These are phyloP conservation scores for Chlamydomonas incerta DNA, from an alignment of 139 green algal genomes.

Conservation along the genomic window DNA sequence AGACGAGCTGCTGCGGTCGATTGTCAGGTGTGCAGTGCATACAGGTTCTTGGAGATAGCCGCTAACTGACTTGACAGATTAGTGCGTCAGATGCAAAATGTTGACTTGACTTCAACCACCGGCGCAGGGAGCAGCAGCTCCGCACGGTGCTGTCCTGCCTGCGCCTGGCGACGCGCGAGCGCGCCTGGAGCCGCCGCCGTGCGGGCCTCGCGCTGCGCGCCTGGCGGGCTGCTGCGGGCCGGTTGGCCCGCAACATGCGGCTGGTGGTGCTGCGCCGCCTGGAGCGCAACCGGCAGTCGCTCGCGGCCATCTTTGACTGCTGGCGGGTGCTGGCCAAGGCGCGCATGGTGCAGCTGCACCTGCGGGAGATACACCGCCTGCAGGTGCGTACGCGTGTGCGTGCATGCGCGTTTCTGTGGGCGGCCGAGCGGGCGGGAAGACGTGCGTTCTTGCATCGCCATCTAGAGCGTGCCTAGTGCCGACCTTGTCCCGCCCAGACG, in stretches of 20 bases:
- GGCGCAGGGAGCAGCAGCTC: neutral
- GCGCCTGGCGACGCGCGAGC: slow-evolving; percentile 7
- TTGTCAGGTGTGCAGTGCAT: too few relatives aligned
- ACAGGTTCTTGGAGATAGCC: too few relatives aligned
- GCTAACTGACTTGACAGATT: too few relatives aligned
- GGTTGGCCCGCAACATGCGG: slow-evolving; percentile 1
- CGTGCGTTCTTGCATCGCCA: too few relatives aligned
- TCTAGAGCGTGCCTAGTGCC: too few relatives aligned
- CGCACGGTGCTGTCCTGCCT: neutral
- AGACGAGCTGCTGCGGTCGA: too few relatives aligned
- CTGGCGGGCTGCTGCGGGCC: slow-evolving; percentile 9
- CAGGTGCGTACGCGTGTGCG: neutral
- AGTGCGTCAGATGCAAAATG: too few relatives aligned
- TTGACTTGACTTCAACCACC: too few relatives aligned
- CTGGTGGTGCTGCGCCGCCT: neutral
- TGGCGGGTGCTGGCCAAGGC: slow-evolving; percentile 48
- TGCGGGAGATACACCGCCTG: slow-evolving; percentile 39
- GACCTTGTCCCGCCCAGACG: too few relatives aligned
- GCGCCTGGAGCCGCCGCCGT: neutral
- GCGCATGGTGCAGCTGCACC: slow-evolving; percentile 33
- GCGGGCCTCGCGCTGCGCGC: neutral
- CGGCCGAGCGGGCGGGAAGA: too few relatives aligned
- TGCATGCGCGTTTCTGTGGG: too few relatives aligned
- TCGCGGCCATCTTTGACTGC: neutral
- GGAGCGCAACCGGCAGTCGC: neutral